These are phyloP conservation scores for Sclerotinia nivalis DNA, from an alignment of 2,329 filamentous ascomycete genomes.

Conservation along the genomic window DNA sequence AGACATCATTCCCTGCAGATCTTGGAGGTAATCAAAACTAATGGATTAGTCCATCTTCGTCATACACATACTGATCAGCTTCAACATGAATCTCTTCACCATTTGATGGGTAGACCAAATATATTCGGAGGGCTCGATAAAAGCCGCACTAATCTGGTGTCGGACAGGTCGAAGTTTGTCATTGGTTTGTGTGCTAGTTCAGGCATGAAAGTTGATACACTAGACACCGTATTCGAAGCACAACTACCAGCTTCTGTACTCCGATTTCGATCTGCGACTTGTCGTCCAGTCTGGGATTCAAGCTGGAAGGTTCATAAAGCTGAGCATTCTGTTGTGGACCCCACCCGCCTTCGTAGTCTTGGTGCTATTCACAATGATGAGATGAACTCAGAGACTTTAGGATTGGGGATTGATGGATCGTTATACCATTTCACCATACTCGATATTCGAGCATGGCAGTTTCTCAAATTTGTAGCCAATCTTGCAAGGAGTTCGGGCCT, in stretches of 20 bases:
- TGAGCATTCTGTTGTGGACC: neutral
- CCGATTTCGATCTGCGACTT: slow-evolving; percentile 54
- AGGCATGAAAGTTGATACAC: slow-evolving; percentile 36
- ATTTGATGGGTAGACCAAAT: slow-evolving; percentile 24
- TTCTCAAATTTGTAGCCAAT: slow-evolving; percentile 74
- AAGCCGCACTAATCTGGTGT: slow-evolving; percentile 36
- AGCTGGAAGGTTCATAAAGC: slow-evolving; percentile 24
- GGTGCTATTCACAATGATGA: neutral
- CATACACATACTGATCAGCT: slow-evolving; percentile 40
- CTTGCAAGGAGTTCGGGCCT: slow-evolving; percentile 53
- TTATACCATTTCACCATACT: slow-evolving; percentile 71
- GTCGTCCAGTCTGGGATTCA: slow-evolving; percentile 44
- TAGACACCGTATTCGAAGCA: slow-evolving; percentile 54
- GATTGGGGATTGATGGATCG: slow-evolving; percentile 68
- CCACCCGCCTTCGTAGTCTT: neutral
- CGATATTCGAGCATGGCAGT: slow-evolving; percentile 58
- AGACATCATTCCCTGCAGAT: slow-evolving; percentile 56
- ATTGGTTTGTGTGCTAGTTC: slow-evolving; percentile 39
- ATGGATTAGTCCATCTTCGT: slow-evolving; percentile 34
- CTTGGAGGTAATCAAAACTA: slow-evolving; percentile 45
- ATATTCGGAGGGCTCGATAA: neutral
- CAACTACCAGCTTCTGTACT: slow-evolving; percentile 57
- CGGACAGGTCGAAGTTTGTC: slow-evolving; percentile 39
- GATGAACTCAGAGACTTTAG: slow-evolving; percentile 54
- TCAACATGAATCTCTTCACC: slow-evolving; percentile 38